These are phyloP conservation scores for Claviceps humidiphila DNA, from an alignment of 2,329 filamentous ascomycete genomes.

Conservation along the genomic window DNA sequence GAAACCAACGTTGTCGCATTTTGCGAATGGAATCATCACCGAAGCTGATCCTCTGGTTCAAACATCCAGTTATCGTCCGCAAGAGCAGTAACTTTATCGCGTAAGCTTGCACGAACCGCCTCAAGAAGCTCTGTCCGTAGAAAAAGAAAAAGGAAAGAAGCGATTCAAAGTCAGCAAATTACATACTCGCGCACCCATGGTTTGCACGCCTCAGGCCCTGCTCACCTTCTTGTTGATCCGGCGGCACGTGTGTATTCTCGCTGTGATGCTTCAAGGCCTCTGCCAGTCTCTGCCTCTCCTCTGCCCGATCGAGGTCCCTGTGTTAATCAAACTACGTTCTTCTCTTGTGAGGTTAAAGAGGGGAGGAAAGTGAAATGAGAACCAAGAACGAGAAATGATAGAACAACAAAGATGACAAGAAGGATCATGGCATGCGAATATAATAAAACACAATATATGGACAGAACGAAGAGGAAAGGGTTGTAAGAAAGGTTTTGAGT, in stretches of 20 bases:
- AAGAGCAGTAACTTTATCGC: slow-evolving; percentile 58
- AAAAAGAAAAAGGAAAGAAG: not conserved
- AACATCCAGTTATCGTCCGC: slow-evolving; percentile 89
- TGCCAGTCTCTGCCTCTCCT: slow-evolving; percentile 45
- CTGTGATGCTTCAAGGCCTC: slow-evolving; percentile 50
- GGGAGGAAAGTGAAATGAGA: not conserved
- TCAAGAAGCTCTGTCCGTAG: slow-evolving; percentile 50
- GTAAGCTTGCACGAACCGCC: slow-evolving; percentile 54
- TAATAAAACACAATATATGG: not conserved
- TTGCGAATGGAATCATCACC: slow-evolving; percentile 13
- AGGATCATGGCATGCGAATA: not conserved
- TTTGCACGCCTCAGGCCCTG: slow-evolving; percentile 9
- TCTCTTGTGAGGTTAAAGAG: not conserved
- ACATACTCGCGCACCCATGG: not conserved
- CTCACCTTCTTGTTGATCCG: slow-evolving; percentile 53
- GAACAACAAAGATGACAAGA: not conserved
- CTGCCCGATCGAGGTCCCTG: slow-evolving; percentile 18
- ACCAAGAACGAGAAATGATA: too few species aligned
- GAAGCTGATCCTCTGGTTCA: slow-evolving; percentile 49
- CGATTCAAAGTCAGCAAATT: not conserved
- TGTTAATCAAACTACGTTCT: not conserved
- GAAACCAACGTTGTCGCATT: too few species aligned
- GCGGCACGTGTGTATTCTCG: slow-evolving; percentile 37
- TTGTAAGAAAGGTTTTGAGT: too few species aligned
- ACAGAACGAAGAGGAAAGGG: not conserved